phyloP scores from a whole-genome alignment of 768 basidiomycete species.

The Tylopilus felleus region DNA sequence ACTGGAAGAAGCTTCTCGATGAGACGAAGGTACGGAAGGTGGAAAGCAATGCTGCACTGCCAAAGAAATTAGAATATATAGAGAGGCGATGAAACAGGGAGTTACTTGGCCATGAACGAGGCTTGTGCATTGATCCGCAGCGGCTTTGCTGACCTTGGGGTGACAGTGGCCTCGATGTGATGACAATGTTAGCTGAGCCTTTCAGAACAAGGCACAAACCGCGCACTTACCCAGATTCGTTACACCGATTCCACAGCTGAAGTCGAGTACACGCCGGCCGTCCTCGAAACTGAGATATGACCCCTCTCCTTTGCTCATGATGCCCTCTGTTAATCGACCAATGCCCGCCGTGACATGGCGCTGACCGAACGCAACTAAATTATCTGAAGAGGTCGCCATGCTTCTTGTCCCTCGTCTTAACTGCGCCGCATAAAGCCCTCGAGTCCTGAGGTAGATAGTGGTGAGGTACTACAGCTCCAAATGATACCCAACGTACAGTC shows the following conservation, averaged over 20 bases:
- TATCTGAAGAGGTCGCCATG: constrained; percentile 22
- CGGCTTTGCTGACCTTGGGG: constrained; percentile 80
- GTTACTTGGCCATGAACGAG: constrained; percentile 75
- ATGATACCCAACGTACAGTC: constrained; percentile 15
- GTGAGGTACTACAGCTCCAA: not conserved
- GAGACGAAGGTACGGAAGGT: constrained; percentile 81
- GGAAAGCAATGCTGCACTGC: constrained; percentile 87
- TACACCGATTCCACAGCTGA: constrained; percentile 86
- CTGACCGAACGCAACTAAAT: constrained; percentile 37
- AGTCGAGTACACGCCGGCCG: constrained; percentile 75
- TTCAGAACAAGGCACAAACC: not conserved
- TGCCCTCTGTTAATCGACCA: constrained; percentile 43
- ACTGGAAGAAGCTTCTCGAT: constrained; percentile 80
- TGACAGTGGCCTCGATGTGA: constrained; percentile 71
- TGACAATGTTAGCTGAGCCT: not conserved
- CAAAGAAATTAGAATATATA: not conserved
- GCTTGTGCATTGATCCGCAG: constrained; percentile 82
- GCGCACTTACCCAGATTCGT: constrained; percentile 65
- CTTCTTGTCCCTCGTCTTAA: constrained; percentile 7
- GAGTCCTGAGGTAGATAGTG: constrained; percentile 3
- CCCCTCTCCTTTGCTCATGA: constrained; percentile 67
- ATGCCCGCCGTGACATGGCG: constrained; percentile 46
- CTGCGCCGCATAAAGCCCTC: not conserved
- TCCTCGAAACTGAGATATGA: constrained; percentile 72
- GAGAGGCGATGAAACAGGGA: not conserved